These are phyloP conservation scores for Helianthus annuus DNA, from an alignment of 129 eudicot species.

Conservation along the genomic window HanXRQr2.0-SUNRISE NC_035448.2:162174161-162174660, in stretches of 20 bases:
- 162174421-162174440: slow-evolving; percentile 58
- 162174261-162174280: slow-evolving; percentile 65
- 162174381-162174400: slow-evolving; percentile 59
- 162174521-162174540: slow-evolving; percentile 67
- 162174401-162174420: slow-evolving; percentile 47
- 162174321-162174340: slow-evolving; percentile 75
- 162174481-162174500: slow-evolving; percentile 65
- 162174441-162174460: slow-evolving; percentile 56
- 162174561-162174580: slow-evolving; percentile 55
- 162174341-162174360: slow-evolving; percentile 70
- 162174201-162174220: slow-evolving; percentile 50
- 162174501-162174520: slow-evolving; percentile 77
- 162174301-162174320: slow-evolving; percentile 75
- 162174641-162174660: slow-evolving; percentile 68
- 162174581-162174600: slow-evolving; percentile 77
- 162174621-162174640: slow-evolving; percentile 63
- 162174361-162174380: slow-evolving; percentile 61
- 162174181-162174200: slow-evolving; percentile 55
- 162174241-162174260: slow-evolving; percentile 68
- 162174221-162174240: slow-evolving; percentile 44
- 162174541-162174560: slow-evolving; percentile 65
- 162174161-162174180: slow-evolving; percentile 38
- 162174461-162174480: slow-evolving; percentile 72
- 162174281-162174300: slow-evolving; percentile 45
- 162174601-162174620: slow-evolving; percentile 59